Percentiles rank a stretch among this genome's conserved stretches.
These are phyloP conservation scores for Trematosphaeria pertusa DNA, from an alignment of 2,329 filamentous ascomycete species.

Conservation along the genomic window DNA sequence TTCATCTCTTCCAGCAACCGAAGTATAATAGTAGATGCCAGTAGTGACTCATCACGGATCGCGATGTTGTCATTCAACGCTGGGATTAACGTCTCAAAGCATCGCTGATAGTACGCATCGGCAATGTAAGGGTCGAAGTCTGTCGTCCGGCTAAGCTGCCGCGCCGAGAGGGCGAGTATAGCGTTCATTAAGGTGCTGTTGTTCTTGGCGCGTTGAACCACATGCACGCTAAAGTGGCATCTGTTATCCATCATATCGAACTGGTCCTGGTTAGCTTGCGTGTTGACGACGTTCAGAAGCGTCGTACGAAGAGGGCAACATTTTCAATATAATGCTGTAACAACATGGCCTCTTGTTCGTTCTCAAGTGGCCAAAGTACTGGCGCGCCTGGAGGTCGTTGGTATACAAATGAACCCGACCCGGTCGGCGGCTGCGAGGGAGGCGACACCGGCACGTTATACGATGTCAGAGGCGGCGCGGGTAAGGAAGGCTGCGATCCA, in stretches of 20 bases:
- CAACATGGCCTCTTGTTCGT: slow-evolving; percentile 47
- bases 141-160: slow-evolving; percentile 50
- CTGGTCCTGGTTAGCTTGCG: slow-evolving; percentile 17
- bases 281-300: background rate
- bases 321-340: slow-evolving; percentile 47
- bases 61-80: slow-evolving; percentile 48
- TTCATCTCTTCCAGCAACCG: slow-evolving; percentile 53
- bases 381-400: slow-evolving; percentile 38
- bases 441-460: slow-evolving; percentile 19
- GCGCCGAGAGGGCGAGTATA: slow-evolving; percentile 51
- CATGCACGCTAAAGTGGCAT: slow-evolving; percentile 43
- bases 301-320: slow-evolving; percentile 44
- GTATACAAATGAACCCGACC: slow-evolving; percentile 32
- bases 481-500: too few species aligned
- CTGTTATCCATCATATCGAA: slow-evolving; percentile 46
- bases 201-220: slow-evolving; percentile 45
- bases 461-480: slow-evolving; percentile 20
- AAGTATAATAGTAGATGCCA: slow-evolving; percentile 52
- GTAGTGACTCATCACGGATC: slow-evolving; percentile 49
- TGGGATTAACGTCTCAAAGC: slow-evolving; percentile 51
- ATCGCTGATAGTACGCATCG: slow-evolving; percentile 51
- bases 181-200: slow-evolving; percentile 52
- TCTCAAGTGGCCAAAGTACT: slow-evolving; percentile 44
- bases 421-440: slow-evolving; percentile 16
- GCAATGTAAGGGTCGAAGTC: slow-evolving; percentile 51